phyloP scores from a whole-genome alignment of 176 grass and related monocot species.

The Microstegium vimineum region DNA sequence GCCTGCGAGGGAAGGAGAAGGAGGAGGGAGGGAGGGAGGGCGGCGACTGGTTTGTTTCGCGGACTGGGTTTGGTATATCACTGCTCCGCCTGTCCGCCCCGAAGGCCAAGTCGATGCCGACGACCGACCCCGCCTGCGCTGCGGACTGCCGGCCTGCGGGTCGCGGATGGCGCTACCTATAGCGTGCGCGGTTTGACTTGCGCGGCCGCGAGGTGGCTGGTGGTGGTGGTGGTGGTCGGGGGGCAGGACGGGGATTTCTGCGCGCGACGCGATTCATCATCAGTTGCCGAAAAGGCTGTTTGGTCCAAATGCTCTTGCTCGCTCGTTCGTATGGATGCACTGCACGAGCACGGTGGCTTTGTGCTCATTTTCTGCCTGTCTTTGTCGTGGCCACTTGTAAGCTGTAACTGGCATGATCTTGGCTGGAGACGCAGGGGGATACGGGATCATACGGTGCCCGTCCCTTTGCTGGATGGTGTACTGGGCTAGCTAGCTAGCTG shows the following conservation, averaged over 20 bases:
- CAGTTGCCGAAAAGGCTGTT: too few relatives aligned
- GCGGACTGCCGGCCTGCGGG: too few relatives aligned
- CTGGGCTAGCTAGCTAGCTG: too few relatives aligned
- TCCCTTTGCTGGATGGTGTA: neutral
- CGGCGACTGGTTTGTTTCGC: neutral
- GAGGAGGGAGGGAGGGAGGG: too few relatives aligned
- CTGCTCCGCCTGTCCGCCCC: neutral
- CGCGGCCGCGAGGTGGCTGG: neutral
- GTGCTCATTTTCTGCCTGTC: too few relatives aligned
- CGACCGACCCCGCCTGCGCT: neutral
- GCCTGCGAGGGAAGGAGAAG: neutral
- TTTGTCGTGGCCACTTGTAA: conserved; percentile 3
- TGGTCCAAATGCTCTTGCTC: neutral
- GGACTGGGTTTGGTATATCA: conserved; percentile 21
- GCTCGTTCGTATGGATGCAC: too few relatives aligned
- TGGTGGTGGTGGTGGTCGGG: too few relatives aligned
- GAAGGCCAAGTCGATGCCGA: neutral
- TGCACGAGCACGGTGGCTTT: too few relatives aligned
- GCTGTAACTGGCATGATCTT: neutral
- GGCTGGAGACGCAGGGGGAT: neutral
- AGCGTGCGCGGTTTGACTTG: conserved; percentile 21
- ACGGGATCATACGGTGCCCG: neutral
- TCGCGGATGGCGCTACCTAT: neutral
- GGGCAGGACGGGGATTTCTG: too few relatives aligned
- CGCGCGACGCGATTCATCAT: too few relatives aligned